phyloP scores from a whole-genome alignment of 2,329 filamentous ascomycete species.

The Aspergillus fischeri region DNA sequence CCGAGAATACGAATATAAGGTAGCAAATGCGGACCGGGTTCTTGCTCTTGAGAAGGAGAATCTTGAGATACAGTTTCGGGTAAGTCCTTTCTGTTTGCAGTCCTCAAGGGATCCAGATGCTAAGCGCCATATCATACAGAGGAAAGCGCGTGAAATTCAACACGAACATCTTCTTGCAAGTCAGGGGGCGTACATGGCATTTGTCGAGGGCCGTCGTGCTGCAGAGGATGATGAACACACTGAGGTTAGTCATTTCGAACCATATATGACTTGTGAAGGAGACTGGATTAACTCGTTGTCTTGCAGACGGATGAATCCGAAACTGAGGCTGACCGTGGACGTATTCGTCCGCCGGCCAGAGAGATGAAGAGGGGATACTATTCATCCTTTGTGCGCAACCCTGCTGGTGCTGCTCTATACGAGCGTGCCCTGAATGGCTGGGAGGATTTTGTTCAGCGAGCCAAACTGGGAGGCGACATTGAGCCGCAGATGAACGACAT shows the following conservation, averaged over 20 bases:
- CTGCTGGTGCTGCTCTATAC: slow-evolving; percentile 31
- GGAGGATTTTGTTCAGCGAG: slow-evolving; percentile 40
- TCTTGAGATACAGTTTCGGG: slow-evolving; percentile 31
- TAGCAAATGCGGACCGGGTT: slow-evolving; percentile 26
- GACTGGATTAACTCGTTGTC: slow-evolving; percentile 9
- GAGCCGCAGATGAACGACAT: slow-evolving; percentile 38
- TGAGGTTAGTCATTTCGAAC: slow-evolving; percentile 23
- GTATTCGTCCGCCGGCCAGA: slow-evolving; percentile 18
- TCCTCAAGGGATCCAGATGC: neutral
- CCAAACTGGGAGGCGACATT: slow-evolving; percentile 35
- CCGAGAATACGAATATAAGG: slow-evolving; percentile 31
- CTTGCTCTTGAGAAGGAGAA: slow-evolving; percentile 28
- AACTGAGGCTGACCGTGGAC: slow-evolving; percentile 25
- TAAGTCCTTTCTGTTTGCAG: slow-evolving; percentile 15
- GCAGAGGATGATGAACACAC: slow-evolving; percentile 42
- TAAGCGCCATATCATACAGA: slow-evolving; percentile 13
- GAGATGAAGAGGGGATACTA: slow-evolving; percentile 33
- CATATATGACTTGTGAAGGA: neutral
- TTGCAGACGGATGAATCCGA: slow-evolving; percentile 29
- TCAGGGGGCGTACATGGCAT: slow-evolving; percentile 37
- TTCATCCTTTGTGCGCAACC: slow-evolving; percentile 32
- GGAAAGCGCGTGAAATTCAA: slow-evolving; percentile 24
- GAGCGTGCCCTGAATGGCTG: slow-evolving; percentile 34
- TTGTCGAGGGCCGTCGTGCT: slow-evolving; percentile 35
- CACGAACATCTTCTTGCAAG: slow-evolving; percentile 40